Evolutionary conservation across 306 rosid species (phyloP).

Genomic region (Nissolia schottii): DNA sequence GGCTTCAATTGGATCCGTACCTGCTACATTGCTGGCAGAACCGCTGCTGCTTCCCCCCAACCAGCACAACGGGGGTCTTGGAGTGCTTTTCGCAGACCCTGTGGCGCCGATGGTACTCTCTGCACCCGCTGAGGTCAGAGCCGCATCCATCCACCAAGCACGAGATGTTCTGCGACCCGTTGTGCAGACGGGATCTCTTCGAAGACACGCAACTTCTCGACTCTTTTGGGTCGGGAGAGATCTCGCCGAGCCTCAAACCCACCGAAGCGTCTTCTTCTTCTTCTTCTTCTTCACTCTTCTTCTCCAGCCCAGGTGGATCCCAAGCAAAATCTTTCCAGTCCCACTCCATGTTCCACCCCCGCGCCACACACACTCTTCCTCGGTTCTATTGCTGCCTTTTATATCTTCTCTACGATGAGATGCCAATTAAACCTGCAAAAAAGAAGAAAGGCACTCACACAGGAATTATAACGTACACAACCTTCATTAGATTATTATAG

Average conservation of each 20-base stretch:
- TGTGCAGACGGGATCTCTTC: constrained; percentile 49
- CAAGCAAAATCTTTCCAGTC: constrained; percentile 63
- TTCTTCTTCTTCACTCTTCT: constrained; percentile 3
- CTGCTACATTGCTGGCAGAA: constrained; percentile 99
- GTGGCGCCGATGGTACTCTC: constrained; percentile 83
- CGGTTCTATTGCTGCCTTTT: not conserved
- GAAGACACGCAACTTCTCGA: constrained; percentile 23
- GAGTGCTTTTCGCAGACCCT: constrained; percentile 83
- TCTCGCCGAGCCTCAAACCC: constrained; percentile 42
- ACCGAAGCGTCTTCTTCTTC: constrained; percentile 27
- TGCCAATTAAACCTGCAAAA: constrained; percentile 36
- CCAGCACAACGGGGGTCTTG: constrained; percentile 66
- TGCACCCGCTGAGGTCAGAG: constrained; percentile 72
- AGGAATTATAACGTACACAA: constrained; percentile 29
- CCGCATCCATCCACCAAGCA: constrained; percentile 81
- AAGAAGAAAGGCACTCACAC: constrained; percentile 35
- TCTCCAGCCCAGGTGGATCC: constrained; percentile 52
- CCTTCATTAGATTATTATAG: constrained; percentile 4
- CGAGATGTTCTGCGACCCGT: constrained; percentile 43
- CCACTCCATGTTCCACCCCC: constrained; percentile 67
- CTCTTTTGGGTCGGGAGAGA: constrained; percentile 8
- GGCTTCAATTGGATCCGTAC: constrained; percentile 31
- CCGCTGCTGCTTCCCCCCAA: constrained; percentile 65
- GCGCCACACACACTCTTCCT: constrained; percentile 15
- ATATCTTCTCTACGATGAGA: constrained; percentile 28